Percentiles rank a stretch among this genome's conserved stretches.
Evolutionary conservation across 805 yeast genomes (phyloP).

Genomic region (Pichia pseudocactophila): DNA sequence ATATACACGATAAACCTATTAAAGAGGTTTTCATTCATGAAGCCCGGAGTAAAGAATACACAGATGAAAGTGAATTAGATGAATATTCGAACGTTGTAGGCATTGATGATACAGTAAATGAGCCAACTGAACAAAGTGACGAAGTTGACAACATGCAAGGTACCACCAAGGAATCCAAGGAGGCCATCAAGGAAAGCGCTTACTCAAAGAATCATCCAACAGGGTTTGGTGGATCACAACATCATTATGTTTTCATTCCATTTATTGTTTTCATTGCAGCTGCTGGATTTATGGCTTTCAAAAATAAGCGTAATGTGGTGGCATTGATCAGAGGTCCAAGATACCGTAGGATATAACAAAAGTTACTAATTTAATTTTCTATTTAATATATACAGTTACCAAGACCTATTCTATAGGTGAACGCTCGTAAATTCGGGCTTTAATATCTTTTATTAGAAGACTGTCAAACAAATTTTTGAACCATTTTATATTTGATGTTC

Average conservation of each 20-base stretch:
- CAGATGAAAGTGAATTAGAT: background rate
- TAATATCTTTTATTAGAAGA: background rate
- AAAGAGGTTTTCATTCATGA: conserved; percentile 33
- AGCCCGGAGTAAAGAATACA: conserved; percentile 6
- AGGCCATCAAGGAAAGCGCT: background rate
- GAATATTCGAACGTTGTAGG: background rate
- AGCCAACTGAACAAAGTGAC: background rate
- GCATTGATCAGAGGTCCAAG: conserved; percentile 23
- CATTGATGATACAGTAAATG: conserved; percentile 2
- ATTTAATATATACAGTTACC: background rate
- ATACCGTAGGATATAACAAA: conserved; percentile 20
- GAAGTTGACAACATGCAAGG: background rate
- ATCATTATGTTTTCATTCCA: conserved; percentile 14
- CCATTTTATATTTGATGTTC: conserved; percentile 11
- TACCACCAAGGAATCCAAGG: background rate
- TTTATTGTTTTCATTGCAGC: conserved; percentile 9
- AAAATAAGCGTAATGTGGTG: conserved; percentile 16
- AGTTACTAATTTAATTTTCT: background rate
- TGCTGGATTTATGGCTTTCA: conserved; percentile 11
- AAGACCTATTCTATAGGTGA: background rate
- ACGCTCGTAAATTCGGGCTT: conserved; percentile 4
- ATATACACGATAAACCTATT: conserved; percentile 32
- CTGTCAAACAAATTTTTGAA: conserved; percentile 3
- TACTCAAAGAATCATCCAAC: conserved; percentile 2
- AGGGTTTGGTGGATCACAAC: conserved; percentile 6